These are phyloP conservation scores for Cladosporium colombiae DNA, from an alignment of 2,329 filamentous ascomycete genomes.

Conservation along the genomic window DNA sequence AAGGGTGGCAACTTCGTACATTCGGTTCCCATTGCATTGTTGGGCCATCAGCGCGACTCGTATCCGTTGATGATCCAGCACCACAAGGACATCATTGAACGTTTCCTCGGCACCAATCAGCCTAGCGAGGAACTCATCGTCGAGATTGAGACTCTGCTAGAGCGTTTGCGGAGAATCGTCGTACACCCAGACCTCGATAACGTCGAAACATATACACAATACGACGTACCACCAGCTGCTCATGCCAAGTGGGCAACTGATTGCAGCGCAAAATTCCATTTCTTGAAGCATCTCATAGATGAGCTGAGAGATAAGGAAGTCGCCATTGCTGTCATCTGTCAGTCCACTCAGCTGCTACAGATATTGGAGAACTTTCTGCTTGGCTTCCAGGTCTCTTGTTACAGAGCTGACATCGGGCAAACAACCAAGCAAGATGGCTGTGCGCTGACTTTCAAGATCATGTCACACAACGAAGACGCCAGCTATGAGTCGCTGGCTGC, in stretches of 20 bases:
- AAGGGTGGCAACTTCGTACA: conserved; percentile 22
- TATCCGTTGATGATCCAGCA: conserved; percentile 32
- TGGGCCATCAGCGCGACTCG: conserved; percentile 35
- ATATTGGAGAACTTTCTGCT: conserved; percentile 39
- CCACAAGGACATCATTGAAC: conserved; percentile 27
- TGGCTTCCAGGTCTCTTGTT: conserved; percentile 26
- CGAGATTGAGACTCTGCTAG: conserved; percentile 31
- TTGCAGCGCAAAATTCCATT: conserved; percentile 41
- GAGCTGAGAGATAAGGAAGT: conserved; percentile 28
- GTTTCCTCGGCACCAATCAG: conserved; percentile 27
- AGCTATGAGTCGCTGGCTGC: conserved; percentile 26
- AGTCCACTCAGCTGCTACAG: conserved; percentile 32
- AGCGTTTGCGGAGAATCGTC: conserved; percentile 30
- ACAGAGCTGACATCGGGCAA: conserved; percentile 6
- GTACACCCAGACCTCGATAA: conserved; percentile 40
- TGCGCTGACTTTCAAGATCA: conserved; percentile 37
- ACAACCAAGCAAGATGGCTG: not conserved
- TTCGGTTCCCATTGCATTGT: conserved; percentile 34
- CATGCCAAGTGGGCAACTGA: conserved; percentile 39
- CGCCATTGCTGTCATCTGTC: conserved; percentile 36
- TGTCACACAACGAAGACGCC: conserved; percentile 33
- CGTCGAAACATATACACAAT: conserved; percentile 33
- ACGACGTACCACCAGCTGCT: conserved; percentile 27
- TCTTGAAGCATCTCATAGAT: conserved; percentile 37
- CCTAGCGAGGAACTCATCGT: conserved; percentile 23